Base-by-base conservation (phyloP, 805 yeast species). In the Pichia rugopelliculosa region DNA sequence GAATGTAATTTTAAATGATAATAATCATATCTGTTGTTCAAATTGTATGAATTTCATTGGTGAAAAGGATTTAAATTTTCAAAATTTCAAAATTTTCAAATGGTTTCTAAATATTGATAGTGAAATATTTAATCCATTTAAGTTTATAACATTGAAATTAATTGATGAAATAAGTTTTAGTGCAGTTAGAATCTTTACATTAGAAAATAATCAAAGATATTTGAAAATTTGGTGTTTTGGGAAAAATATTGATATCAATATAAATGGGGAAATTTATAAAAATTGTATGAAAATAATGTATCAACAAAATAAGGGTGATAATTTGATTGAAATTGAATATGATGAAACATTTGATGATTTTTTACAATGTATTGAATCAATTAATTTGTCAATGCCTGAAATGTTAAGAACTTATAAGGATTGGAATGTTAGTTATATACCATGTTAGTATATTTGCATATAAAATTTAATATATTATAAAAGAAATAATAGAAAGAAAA, bases 171-270 rank as follows among this genome's bases (percentile, higher is more conserved):
- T 74, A n/a, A 69, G 68, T 39, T 65, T 70, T 3, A 66, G 65
- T 38, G 76, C 78, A 0, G 59, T 69, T 0, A 50, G 77, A 27
- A 62, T 66, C 26, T 68, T 67, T 42, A 52, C 68, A 9, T 51
- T 59, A 1, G 54, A 54, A 7, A 49, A 51, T 5, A 36, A 52
- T 4, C 44, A 49, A 11, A 43, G 44, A 6, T 36, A 41, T 20
- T 24, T 60, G 0, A 48, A 67, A 42, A 39, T 75, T 2, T 80
- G 85, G 83, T 72, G 79, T 11, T 74, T 79, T 56, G 77, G 71
- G 55, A 60, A 66, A 24, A 74, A 73, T 6, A 56, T 75, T 21
- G 48, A 54, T 15, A 46, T 49, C 5, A 41, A 33, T 9, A 12
- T 36, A 3, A 40, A 44, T 7, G 46, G 40, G 4, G 25, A 17